A percentile compares a stretch with the other conserved stretches of the same genome.
Conservation (phyloP, 2,329 filamentous ascomycete species). For the Fusarium avenaceum region DNA sequence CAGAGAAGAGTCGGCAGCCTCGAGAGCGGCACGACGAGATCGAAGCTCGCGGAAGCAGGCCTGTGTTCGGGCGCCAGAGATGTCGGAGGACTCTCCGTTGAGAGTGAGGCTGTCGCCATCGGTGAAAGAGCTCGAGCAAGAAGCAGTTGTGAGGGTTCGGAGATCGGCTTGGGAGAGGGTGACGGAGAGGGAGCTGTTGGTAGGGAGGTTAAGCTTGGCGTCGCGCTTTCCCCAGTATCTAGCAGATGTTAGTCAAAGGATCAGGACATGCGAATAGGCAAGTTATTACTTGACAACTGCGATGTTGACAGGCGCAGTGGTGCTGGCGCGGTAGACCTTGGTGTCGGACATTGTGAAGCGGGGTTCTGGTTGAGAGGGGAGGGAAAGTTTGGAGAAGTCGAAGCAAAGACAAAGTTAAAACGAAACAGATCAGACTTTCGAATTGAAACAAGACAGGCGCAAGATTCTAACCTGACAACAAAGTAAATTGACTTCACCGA, state of each 20-base stretch:
- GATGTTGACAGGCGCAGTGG: conserved; percentile 97
- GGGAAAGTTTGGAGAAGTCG: not conserved
- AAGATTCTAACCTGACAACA: not conserved
- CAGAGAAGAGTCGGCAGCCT: conserved; percentile 78
- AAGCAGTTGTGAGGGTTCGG: conserved; percentile 94
- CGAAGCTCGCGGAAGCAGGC: conserved; percentile 93
- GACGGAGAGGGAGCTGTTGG: conserved; percentile 97
- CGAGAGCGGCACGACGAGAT: conserved; percentile 79
- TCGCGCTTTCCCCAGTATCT: conserved; percentile 97
- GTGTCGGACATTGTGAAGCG: conserved; percentile 60
- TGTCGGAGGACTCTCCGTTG: conserved; percentile 85
- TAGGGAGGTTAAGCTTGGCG: conserved; percentile 92
- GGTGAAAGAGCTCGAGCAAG: conserved; percentile 81
- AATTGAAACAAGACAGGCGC: conserved; percentile 14
- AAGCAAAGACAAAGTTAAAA: not conserved
- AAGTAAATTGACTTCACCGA: conserved; percentile 45
- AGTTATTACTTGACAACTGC: conserved; percentile 87
- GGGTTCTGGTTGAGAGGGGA: conserved; percentile 14
- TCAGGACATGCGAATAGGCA: conserved; percentile 1
- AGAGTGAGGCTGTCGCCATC: conserved; percentile 80
- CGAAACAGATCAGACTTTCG: conserved; percentile 6
- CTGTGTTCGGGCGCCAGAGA: conserved; percentile 90
- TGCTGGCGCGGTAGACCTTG: conserved; percentile 88
- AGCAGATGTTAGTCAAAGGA: not conserved
- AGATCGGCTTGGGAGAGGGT: conserved; percentile 95